phyloP scores from a whole-genome alignment of 2,329 filamentous ascomycete species.

The Leptographium lundbergii region DNA sequence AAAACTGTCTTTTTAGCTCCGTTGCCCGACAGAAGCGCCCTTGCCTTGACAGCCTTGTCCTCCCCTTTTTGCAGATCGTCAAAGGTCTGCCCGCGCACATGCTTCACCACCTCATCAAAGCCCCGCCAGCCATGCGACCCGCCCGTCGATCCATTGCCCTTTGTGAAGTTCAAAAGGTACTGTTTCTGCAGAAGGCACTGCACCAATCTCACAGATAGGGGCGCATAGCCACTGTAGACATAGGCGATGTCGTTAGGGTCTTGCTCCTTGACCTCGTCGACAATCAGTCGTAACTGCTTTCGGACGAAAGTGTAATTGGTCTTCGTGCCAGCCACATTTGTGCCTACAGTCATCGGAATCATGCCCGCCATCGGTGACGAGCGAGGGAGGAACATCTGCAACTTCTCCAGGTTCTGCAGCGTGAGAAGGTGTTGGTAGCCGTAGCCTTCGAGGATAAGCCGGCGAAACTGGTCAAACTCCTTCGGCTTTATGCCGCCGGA shows the following conservation, averaged over 20 bases:
- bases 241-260: slow-evolving; percentile 94
- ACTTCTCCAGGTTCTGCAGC: slow-evolving; percentile 74
- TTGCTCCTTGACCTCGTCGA: slow-evolving; percentile 93
- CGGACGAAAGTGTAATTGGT: slow-evolving; percentile 87
- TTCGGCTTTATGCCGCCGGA: slow-evolving; percentile 77
- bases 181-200: slow-evolving; percentile 90
- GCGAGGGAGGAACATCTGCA: slow-evolving; percentile 70
- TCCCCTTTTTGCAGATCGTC: slow-evolving; percentile 87
- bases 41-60: slow-evolving; percentile 80
- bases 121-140: slow-evolving; percentile 76
- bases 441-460: slow-evolving; percentile 80
- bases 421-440: slow-evolving; percentile 92
- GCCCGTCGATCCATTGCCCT: slow-evolving; percentile 37
- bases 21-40: slow-evolving; percentile 66
- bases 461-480: slow-evolving; percentile 82
- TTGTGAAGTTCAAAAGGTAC: slow-evolving; percentile 58
- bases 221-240: slow-evolving; percentile 94
- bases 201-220: slow-evolving; percentile 77
- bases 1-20: slow-evolving; percentile 74
- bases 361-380: slow-evolving; percentile 68
- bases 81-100: slow-evolving; percentile 78
- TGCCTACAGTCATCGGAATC: slow-evolving; percentile 58
- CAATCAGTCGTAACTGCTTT: slow-evolving; percentile 75
- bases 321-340: slow-evolving; percentile 45
- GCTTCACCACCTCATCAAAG: slow-evolving; percentile 85